Base-by-base conservation (phyloP, 768 basidiomycete species). In the Amanita pseudoporphyria region DNA sequence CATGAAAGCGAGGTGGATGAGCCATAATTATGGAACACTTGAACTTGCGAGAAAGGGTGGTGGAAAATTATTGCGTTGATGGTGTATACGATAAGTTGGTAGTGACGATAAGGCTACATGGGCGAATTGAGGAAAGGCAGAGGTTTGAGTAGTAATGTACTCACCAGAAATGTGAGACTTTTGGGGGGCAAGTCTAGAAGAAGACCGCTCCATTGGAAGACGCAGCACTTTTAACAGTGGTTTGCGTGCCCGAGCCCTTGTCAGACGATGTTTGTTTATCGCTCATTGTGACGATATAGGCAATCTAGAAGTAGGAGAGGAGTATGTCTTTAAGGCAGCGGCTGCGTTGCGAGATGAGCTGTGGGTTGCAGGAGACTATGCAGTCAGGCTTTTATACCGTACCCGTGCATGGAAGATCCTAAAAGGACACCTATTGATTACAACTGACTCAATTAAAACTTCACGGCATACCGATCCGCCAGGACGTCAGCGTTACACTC, bases 181-280 rank as follows among this genome's bases (percentile, higher is more conserved):
- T 55, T 47, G n/a, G 36, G 57, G 51, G 31, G 26, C n/a, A 37
- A 21, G 56, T 65, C 70, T 62, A 83, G 68, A 83, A 83, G 67
- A 83, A 81, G 31, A 78, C 73, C 42, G 81, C 70, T 38, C 73
- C 79, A 24, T 67, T 72, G 14, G 70, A 62, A 35, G 72, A 68
- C 38, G 79, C 79, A 39, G 70, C 70, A 13, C 71, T 71, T 49
- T 71, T 71, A 49, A 82, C 72, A 10, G 71, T 68, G 19, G 67
- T 67, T 46, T 66, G 61, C 35, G 70, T 66, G 37, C 67, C 55
- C 53, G 57, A 55, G 46, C 58, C 57, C 56, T 67, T 67, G 52
- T 63, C 65, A 43, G 67, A 65, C 44, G 64, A 63, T 1, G 66
- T 64, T 68, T 53, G 67, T 60, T 62, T 67, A 63, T 54, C 64